phyloP scores from a whole-genome alignment of 139 green algal species.

The Choricystis sp. region DNA sequence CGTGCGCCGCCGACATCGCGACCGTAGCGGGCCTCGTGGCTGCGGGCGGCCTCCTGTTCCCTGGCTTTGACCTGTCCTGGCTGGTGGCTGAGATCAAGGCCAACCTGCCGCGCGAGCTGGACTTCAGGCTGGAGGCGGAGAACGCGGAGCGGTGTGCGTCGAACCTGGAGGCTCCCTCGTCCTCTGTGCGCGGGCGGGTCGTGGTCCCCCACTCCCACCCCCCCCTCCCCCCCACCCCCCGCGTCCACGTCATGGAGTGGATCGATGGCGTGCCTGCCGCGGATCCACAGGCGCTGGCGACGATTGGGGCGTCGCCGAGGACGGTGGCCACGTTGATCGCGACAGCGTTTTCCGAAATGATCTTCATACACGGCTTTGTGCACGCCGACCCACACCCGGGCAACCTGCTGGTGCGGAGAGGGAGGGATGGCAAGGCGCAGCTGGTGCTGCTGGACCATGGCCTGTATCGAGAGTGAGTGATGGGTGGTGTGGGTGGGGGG shows the following conservation, averaged over 20 bases:
- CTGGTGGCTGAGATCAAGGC: constrained; percentile 72
- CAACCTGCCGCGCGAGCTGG: constrained; percentile 63
- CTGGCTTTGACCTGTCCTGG: constrained; percentile 62
- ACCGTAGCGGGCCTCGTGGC: constrained; percentile 29
- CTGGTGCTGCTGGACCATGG: constrained; percentile 79
- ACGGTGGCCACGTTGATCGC: constrained; percentile 55
- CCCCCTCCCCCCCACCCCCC: constrained; percentile 25
- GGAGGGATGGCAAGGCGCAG: constrained; percentile 20
- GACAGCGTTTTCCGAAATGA: constrained; percentile 67
- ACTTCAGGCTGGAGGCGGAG: constrained; percentile 53
- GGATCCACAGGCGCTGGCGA: constrained; percentile 27
- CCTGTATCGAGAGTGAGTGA: constrained; percentile 56
- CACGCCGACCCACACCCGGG: constrained; percentile 38
- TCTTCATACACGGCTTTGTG: constrained; percentile 57
- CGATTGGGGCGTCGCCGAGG: constrained; percentile 3
- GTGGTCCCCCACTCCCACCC: constrained; percentile 26
- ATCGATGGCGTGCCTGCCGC: constrained; percentile 38
- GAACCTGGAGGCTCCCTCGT: constrained; percentile 6
- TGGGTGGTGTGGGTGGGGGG: too few relatives aligned
- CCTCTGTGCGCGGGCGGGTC: constrained; percentile 13
- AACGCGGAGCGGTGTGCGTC: constrained; percentile 29
- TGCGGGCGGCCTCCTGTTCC: constrained; percentile 29
- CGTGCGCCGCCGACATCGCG: constrained; percentile 47
- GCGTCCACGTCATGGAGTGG: constrained; percentile 65
- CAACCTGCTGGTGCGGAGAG: constrained; percentile 54